These are phyloP conservation scores for Pseudocercospora musae DNA, from an alignment of 2,329 filamentous ascomycete genomes.

Conservation along the genomic window DNA sequence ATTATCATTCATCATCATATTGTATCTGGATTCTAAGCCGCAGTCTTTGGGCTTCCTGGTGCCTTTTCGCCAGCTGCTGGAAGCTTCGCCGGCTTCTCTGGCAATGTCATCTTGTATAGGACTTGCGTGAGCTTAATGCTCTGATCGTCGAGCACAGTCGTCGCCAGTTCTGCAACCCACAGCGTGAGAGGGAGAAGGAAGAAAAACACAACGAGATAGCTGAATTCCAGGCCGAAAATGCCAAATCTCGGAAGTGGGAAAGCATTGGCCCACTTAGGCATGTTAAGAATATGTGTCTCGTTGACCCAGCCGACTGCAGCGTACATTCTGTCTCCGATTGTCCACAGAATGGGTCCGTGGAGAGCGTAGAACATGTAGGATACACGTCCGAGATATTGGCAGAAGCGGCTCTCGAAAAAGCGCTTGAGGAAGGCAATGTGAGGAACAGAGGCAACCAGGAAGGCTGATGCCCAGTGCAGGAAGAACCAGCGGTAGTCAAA, in stretches of 20 bases:
- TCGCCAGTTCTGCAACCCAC: slow-evolving; percentile 57
- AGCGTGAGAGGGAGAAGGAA: slow-evolving; percentile 59
- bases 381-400: slow-evolving; percentile 61
- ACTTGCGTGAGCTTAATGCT: slow-evolving; percentile 57
- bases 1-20: slow-evolving; percentile 2
- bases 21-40: not conserved
- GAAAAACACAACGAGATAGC: slow-evolving; percentile 59
- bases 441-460: slow-evolving; percentile 55
- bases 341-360: slow-evolving; percentile 60
- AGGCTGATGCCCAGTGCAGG: slow-evolving; percentile 48
- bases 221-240: slow-evolving; percentile 57
- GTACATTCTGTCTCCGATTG: slow-evolving; percentile 62
- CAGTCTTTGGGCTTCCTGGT: slow-evolving; percentile 3
- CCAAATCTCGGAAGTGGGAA: slow-evolving; percentile 55
- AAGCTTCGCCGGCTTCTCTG: slow-evolving; percentile 10
- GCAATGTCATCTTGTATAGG: slow-evolving; percentile 51
- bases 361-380: slow-evolving; percentile 63
- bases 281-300: slow-evolving; percentile 47
- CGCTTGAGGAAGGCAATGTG: slow-evolving; percentile 57
- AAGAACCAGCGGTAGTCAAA: slow-evolving; percentile 36
- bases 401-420: slow-evolving; percentile 58
- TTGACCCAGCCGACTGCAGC: slow-evolving; percentile 57
- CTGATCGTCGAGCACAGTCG: slow-evolving; percentile 57
- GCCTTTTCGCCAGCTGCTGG: not conserved
- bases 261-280: slow-evolving; percentile 57